Base-by-base conservation (phyloP, 2,329 filamentous ascomycete genomes). In the Diaporthe sp. region DNA sequence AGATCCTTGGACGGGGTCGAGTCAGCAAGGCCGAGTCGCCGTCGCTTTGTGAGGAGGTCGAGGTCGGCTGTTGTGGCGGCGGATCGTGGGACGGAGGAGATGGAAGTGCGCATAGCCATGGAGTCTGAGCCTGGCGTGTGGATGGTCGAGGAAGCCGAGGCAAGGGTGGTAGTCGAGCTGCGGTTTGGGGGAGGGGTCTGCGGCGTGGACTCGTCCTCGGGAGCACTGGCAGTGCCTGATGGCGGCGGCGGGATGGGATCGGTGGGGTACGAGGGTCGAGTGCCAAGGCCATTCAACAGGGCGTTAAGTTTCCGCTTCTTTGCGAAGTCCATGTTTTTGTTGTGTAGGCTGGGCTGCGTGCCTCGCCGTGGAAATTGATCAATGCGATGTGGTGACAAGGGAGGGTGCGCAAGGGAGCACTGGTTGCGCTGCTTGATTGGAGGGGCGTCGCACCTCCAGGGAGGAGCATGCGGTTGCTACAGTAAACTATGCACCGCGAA, bases 231-330 rank as follows among this genome's bases (percentile, higher is more conserved):
- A 72, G 84, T 34, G 25, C 22, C 46, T 39, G 58, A 79, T 34
- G 81, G 80, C 71, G 85, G 81, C 76, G 90, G 84, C 62, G 68
- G 46, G 37, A 31, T 53, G 61, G 70, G 55, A 42, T 53, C 46
- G 58, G 58, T 73, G 37, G 71, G 71, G 49, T 73, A 73, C 79
- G 87, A 86, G 39, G 86, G 81, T 80, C 84, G 83, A 79, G 86
- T 90, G 80, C 90, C 90, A 79, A 93, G 88, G 78, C 91, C 87
- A 81, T 95, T 93, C 39, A 96, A 87, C 22, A 95, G 88, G 80
- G 90, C 90, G 84, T 95, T 94, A 86, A 96, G 95, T 84, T 96
- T 96, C 79, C 94, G 90, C 86, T 96, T 96, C n/a, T 93, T 94
- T 31, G 60, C 46, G 46, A 76, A 72, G 55, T 76, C 75, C 75